Evolutionary conservation across 805 yeast species (phyloP).

Genomic region (Naumovozyma castellii): DNA sequence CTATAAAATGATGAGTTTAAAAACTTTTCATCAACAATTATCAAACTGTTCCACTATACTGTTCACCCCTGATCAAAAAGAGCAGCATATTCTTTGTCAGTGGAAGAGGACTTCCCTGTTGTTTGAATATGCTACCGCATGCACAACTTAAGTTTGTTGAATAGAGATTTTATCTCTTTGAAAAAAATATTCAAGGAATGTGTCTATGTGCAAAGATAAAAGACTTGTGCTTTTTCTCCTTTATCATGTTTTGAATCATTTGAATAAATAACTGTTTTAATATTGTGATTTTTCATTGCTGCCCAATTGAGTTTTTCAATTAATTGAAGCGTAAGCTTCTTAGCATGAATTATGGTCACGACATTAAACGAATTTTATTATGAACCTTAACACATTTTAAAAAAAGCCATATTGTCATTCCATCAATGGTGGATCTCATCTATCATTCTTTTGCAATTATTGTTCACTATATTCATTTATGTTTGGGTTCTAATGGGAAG

Average conservation of each 20-base stretch:
- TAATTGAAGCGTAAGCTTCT: not conserved
- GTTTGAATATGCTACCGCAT: constrained; percentile 1
- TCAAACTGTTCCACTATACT: not conserved
- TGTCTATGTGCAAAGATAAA: constrained; percentile 30
- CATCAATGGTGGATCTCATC: too few relatives aligned
- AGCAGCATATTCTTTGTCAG: not conserved
- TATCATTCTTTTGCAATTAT: too few relatives aligned
- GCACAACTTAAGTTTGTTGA: constrained; percentile 30
- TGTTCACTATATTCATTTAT: too few relatives aligned
- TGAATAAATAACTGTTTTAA: not conserved
- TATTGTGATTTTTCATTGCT: not conserved
- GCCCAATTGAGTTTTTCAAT: constrained; percentile 1
- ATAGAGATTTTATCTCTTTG: constrained; percentile 5
- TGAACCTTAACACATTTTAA: not conserved
- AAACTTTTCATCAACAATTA: too few relatives aligned
- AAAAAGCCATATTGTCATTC: too few relatives aligned
- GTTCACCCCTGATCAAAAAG: too few relatives aligned
- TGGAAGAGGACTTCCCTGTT: not conserved
- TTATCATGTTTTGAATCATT: constrained; percentile 1
- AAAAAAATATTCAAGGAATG: constrained; percentile 22
- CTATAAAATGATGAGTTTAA: too few relatives aligned
- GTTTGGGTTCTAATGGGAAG: too few relatives aligned
- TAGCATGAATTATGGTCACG: not conserved
- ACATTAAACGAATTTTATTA: not conserved
- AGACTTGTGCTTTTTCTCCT: not conserved